Conservation (phyloP, 192 early-diverging fungal genomes). For the Rhizoclosmatium globosum region DNA sequence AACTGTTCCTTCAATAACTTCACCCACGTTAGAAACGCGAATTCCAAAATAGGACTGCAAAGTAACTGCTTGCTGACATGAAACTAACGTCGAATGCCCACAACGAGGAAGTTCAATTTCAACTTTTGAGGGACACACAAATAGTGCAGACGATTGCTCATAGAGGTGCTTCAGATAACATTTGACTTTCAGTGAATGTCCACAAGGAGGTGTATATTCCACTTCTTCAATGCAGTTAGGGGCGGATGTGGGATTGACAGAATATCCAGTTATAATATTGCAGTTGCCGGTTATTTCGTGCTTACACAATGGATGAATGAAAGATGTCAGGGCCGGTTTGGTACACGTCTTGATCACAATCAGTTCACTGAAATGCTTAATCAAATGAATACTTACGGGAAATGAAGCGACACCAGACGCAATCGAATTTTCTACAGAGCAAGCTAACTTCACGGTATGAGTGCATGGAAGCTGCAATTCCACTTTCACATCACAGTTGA, state of each 20-base stretch:
- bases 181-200: constrained; percentile 23
- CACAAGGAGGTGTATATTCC: constrained; percentile 30
- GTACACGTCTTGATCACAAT: not conserved
- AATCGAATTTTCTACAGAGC: constrained; percentile 27
- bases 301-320: constrained; percentile 30
- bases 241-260: not conserved
- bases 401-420: constrained; percentile 6
- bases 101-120: constrained; percentile 25
- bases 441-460: constrained; percentile 16
- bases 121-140: constrained; percentile 29
- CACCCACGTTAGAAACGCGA: not conserved
- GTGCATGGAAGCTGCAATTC: constrained; percentile 39
- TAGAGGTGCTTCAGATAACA: constrained; percentile 33
- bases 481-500: constrained; percentile 23
- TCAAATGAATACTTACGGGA: constrained; percentile 26
- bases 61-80: constrained; percentile 25
- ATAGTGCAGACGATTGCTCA: not conserved
- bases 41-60: constrained; percentile 11
- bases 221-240: constrained; percentile 36
- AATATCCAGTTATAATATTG: constrained; percentile 18
- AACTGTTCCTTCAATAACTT: constrained; percentile 16
- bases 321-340: constrained; percentile 19
- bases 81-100: constrained; percentile 3
- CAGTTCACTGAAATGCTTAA: not conserved
- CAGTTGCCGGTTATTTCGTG: constrained; percentile 36